These are phyloP conservation scores for Cladochytrium replicatum DNA, from an alignment of 192 early-diverging fungal species.

Conservation along the genomic window DNA sequence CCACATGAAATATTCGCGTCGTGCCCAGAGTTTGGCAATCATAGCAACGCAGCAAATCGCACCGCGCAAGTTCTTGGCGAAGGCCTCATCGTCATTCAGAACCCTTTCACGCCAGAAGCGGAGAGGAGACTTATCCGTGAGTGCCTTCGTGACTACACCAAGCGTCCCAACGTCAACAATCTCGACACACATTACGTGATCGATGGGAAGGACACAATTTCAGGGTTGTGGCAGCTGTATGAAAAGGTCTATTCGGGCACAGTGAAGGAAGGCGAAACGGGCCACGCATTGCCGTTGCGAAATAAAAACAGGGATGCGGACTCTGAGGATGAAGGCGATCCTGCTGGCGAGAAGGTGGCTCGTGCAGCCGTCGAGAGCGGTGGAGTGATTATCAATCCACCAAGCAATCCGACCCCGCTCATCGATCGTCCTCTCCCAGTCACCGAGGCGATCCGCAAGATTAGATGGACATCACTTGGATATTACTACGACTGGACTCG, in stretches of 20 bases:
- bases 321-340: not conserved
- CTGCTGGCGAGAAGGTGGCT: too few species aligned
- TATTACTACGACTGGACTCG: slow-evolving; percentile 56
- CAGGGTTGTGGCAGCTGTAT: slow-evolving; percentile 52
- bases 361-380: not conserved
- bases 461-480: slow-evolving; percentile 42
- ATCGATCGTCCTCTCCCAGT: slow-evolving; percentile 15
- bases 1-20: not conserved
- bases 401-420: slow-evolving; percentile 19
- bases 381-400: slow-evolving; percentile 29
- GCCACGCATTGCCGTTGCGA: not conserved
- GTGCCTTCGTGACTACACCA: slow-evolving; percentile 66
- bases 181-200: slow-evolving; percentile 78
- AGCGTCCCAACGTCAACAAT: slow-evolving; percentile 75
- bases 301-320: not conserved
- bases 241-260: slow-evolving; percentile 24
- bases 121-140: slow-evolving; percentile 61
- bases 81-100: slow-evolving; percentile 73
- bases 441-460: slow-evolving; percentile 10
- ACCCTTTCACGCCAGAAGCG: slow-evolving; percentile 57
- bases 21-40: not conserved
- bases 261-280: not conserved
- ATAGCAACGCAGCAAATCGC: not conserved
- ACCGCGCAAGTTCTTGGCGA: slow-evolving; percentile 26
- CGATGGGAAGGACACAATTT: slow-evolving; percentile 43